These are phyloP conservation scores for Ordospora colligata DNA, from an alignment of 371 early-diverging fungal genomes.

Conservation along the genomic window DNA sequence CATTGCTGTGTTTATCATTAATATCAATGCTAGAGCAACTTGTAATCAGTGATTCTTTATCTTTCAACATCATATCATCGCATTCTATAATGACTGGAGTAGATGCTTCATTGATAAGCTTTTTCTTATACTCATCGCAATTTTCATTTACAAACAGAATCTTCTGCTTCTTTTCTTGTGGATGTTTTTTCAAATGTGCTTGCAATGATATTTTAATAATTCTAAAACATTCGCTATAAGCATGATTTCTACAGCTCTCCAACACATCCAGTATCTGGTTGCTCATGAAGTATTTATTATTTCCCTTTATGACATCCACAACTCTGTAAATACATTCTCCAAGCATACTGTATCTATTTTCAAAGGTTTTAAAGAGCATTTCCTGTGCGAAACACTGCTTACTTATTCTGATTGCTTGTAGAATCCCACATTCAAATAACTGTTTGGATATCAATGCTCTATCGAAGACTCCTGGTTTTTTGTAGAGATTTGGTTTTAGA, in stretches of 20 bases:
- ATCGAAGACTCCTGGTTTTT: conserved; percentile 77
- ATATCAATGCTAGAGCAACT: neutral
- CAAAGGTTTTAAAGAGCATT: conserved; percentile 75
- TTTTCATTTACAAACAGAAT: neutral
- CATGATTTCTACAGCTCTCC: neutral
- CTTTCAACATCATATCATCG: neutral
- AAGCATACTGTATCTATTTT: conserved; percentile 62
- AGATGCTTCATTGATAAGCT: neutral
- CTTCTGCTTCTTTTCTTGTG: neutral
- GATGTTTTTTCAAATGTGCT: neutral
- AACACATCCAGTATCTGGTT: conserved; percentile 3
- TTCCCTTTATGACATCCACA: neutral
- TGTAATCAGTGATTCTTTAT: neutral
- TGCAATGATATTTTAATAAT: neutral
- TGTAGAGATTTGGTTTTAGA: conserved; percentile 89
- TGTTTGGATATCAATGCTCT: conserved; percentile 64
- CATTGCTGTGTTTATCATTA: neutral
- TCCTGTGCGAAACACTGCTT: conserved; percentile 87
- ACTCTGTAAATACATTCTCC: neutral
- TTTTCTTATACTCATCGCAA: neutral
- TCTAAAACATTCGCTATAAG: neutral
- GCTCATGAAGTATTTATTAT: conserved; percentile 6
- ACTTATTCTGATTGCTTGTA: conserved; percentile 85
- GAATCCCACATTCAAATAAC: conserved; percentile 59
- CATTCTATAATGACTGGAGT: neutral